Base-by-base conservation (phyloP, 805 yeast species). In the Wickerhamiella siamensis region DNA sequence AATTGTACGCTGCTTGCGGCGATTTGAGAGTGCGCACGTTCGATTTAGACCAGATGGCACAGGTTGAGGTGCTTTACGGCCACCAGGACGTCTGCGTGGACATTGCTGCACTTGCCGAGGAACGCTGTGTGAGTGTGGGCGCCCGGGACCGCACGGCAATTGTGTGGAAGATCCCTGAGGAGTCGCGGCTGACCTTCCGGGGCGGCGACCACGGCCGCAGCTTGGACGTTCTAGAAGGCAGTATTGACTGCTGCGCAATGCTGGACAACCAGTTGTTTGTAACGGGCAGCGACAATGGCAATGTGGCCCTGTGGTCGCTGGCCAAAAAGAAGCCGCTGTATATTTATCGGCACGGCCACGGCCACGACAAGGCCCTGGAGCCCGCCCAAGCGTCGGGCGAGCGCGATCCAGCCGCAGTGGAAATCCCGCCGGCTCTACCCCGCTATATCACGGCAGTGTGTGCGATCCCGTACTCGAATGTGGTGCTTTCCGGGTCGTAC, bases 111-210 rank as follows among this genome's bases (percentile, higher is more conserved):
- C 65, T 91, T 46, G 73, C 74, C 8, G 77, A 77, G 59, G 97
- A 91, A 56, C 75, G 95, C 44, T 91, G 98, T 66, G 87, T 91
- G 15, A 83, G 94, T 20, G 97, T 88, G 26, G 98, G 98, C 15
- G 71, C 94, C 3, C 75, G 97, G 52, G 98, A 91, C 62, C 77
- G 93, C 54, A 83, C 95, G 4, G 95, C 88, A 8, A 80, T 93
- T 79, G 67, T 83, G 53, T 91, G 98, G 98, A 91, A 91, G 59
- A 84, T 91, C 50, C 75, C 94, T 20, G 98, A 91, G 54, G 98
- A 91, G 63, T 77, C 94, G 1, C 75, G 96, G 56, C 71, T 91
- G 53, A 86, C 95, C 0, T 88, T 88, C 60, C 73, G 95, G 57
- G 95, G 94, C 47, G 94, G 93, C 44, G 95, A 84, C 54, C 31